phyloP scores from a whole-genome alignment of 192 early-diverging fungal genomes.

The Dissophora ornata region DNA sequence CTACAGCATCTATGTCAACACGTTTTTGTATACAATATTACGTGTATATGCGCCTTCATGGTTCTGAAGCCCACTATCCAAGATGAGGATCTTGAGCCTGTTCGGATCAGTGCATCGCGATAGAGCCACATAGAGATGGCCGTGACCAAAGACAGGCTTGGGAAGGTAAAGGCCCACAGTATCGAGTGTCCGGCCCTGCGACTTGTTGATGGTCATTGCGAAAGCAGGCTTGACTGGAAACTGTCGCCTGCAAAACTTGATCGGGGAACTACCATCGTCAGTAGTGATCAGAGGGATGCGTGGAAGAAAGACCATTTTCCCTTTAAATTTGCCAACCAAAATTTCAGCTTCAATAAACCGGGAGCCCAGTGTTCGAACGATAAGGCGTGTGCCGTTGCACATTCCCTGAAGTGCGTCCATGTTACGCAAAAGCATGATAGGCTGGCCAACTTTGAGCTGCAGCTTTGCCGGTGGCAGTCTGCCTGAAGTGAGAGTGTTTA shows the following conservation, averaged over 20 bases:
- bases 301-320: conserved; percentile 18
- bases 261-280: background rate
- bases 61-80: background rate
- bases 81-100: conserved; percentile 7
- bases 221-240: conserved; percentile 33
- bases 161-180: conserved; percentile 17
- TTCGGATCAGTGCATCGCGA: conserved; percentile 5
- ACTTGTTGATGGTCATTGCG: conserved; percentile 23
- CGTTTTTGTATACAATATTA: no score
- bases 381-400: conserved; percentile 42
- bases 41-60: conserved; percentile 5
- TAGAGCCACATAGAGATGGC: conserved; percentile 27
- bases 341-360: conserved; percentile 22
- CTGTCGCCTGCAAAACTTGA: conserved; percentile 12
- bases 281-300: conserved; percentile 1
- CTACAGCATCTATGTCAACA: no score
- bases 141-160: conserved; percentile 24
- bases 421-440: conserved; percentile 36
- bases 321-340: conserved; percentile 8
- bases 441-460: conserved; percentile 7
- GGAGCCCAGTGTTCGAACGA: conserved; percentile 2
- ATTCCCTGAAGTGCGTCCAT: conserved; percentile 13
- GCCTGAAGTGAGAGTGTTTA: no score
- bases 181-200: conserved; percentile 19
- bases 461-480: background rate